Evolutionary conservation across 106 monocot genomes (phyloP), one percentile per base, ranked within the genome.

Genomic region (Hemerocallis citrina): DNA sequence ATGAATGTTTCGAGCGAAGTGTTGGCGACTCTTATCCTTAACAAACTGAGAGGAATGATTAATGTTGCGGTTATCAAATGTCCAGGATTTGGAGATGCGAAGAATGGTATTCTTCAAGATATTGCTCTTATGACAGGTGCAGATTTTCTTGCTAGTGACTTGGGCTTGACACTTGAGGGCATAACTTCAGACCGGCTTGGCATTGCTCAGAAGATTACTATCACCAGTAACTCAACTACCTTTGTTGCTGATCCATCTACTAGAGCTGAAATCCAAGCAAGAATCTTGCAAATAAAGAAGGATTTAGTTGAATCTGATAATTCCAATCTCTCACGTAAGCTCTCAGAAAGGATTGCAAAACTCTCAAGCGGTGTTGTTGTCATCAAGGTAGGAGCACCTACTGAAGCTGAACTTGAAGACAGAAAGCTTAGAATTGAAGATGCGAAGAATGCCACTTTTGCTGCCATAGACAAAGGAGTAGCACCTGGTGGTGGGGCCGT

Each of bases 111-210:
- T 63, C 73, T 99, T 50, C 98, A 99, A 62, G 98, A 99, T 76
- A 92, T 99, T 76, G 88, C 98, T 74, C 83, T 85, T 9, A 79
- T 99, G 92, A 99, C 98, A 69, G 98, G 98, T 92, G 42, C 52
- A n/a, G n/a, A n/a, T n/a, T n/a, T n/a, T n/a, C n/a, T n/a, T n/a
- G n/a, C n/a, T n/a, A n/a, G n/a, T n/a, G n/a, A n/a, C n/a, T n/a
- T n/a, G n/a, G n/a, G n/a, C n/a, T n/a, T n/a, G n/a, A n/a, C n/a
- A n/a, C n/a, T n/a, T n/a, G n/a, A n/a, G n/a, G n/a, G n/a, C n/a
- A n/a, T n/a, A n/a, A n/a, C n/a, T n/a, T n/a, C n/a, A n/a, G n/a
- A n/a, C n/a, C n/a, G n/a, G n/a, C n/a, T n/a, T n/a, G n/a, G n/a
- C n/a, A n/a, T n/a, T n/a, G n/a, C n/a, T n/a, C n/a, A n/a, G n/a